phyloP scores from a whole-genome alignment of 2,329 filamentous ascomycete species.

The Orbilia ellipsospora region DNA sequence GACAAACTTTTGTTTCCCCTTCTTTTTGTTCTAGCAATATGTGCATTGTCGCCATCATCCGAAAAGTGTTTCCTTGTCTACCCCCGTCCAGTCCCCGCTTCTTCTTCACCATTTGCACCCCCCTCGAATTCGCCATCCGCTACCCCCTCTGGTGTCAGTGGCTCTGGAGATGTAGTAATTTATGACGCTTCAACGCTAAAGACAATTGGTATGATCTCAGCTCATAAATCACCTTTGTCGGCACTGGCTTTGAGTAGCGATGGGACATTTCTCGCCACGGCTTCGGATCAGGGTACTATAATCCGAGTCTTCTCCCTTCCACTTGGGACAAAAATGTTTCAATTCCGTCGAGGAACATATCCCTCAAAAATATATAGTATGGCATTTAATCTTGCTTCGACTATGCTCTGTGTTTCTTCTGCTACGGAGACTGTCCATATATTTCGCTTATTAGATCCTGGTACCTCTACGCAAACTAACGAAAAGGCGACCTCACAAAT shows the following conservation, averaged over 20 bases:
- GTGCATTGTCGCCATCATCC: constrained; percentile 90
- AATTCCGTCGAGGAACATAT: constrained; percentile 95
- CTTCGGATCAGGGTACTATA: constrained; percentile 96
- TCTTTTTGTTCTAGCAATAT: constrained; percentile 72
- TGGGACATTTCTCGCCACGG: constrained; percentile 89
- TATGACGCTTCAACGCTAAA: constrained; percentile 91
- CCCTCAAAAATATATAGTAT: constrained; percentile 94
- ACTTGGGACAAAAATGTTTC: constrained; percentile 89
- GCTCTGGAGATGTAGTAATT: constrained; percentile 89
- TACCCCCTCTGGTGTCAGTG: constrained; percentile 69
- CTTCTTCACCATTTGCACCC: constrained; percentile 61
- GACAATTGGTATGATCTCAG: constrained; percentile 93
- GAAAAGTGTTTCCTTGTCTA: constrained; percentile 97
- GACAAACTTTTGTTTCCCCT: constrained; percentile 58
- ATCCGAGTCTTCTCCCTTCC: constrained; percentile 96
- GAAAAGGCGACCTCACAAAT: constrained; percentile 15
- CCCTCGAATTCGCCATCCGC: constrained; percentile 57
- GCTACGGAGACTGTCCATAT: constrained; percentile 97
- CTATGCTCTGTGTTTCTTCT: constrained; percentile 92
- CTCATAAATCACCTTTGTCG: constrained; percentile 89
- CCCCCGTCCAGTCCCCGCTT: constrained; percentile 80
- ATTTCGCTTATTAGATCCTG: constrained; percentile 77
- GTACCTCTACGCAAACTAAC: neutral
- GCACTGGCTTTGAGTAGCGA: constrained; percentile 92
- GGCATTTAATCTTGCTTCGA: constrained; percentile 96